These are phyloP conservation scores for Dispira simplex DNA, from an alignment of 192 early-diverging fungal genomes.

Conservation along the genomic window DNA sequence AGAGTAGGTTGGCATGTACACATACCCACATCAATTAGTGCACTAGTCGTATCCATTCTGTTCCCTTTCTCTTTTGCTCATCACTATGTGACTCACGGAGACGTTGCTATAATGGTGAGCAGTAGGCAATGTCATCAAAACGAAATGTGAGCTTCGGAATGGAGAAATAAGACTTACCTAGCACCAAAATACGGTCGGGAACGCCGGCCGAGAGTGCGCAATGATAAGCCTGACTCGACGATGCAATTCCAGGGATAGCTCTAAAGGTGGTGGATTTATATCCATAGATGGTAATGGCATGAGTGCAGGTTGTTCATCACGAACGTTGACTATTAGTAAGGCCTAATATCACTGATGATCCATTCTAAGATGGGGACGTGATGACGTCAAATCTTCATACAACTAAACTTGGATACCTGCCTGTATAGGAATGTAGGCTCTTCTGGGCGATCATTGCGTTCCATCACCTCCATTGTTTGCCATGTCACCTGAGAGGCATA, in stretches of 20 bases:
- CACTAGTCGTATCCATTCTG: neutral
- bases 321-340: too few species aligned
- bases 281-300: neutral
- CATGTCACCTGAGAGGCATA: neutral
- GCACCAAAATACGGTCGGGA: neutral
- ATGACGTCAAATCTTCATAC: too few species aligned
- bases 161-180: neutral
- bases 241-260: neutral
- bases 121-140: neutral
- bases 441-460: neutral
- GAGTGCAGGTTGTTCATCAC: neutral
- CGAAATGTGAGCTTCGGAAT: neutral
- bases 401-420: neutral
- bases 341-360: too few species aligned
- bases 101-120: neutral
- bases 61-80: neutral
- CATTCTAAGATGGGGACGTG: too few species aligned
- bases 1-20: too few species aligned
- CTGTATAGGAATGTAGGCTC: neutral
- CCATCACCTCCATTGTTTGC: constrained; percentile 3
- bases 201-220: neutral
- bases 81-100: neutral
- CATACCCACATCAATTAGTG: neutral
- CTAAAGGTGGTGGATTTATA: neutral
- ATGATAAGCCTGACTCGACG: neutral